Conservation (phyloP, 2,329 filamentous ascomycete species). For the Microdochium nivale region DNA sequence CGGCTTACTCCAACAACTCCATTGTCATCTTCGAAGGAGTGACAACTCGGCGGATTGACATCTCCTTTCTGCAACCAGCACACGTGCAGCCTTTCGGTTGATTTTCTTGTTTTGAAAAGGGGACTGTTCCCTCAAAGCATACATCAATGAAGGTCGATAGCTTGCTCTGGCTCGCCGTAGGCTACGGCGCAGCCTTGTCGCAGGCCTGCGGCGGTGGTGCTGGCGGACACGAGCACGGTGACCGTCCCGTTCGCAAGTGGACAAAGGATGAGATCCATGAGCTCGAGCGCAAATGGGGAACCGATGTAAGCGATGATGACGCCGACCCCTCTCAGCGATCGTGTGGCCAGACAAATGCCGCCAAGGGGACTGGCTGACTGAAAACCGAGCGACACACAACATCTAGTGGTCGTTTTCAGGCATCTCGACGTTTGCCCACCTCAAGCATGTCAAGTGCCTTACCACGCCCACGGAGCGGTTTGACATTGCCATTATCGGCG, state of each 20-base stretch:
- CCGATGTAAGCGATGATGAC: conserved; percentile 37
- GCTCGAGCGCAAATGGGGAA: conserved; percentile 48
- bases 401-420: conserved; percentile 57
- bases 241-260: conserved; percentile 33
- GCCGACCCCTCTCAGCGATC: too few species aligned
- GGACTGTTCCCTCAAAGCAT: not conserved
- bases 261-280: conserved; percentile 41
- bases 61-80: too few species aligned
- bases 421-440: conserved; percentile 67
- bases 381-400: not conserved
- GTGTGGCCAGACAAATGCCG: too few species aligned
- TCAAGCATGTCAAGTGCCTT: conserved; percentile 60
- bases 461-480: conserved; percentile 54
- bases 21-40: too few species aligned
- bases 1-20: too few species aligned
- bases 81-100: too few species aligned
- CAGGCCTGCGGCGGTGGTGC: conserved; percentile 16
- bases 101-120: too few species aligned
- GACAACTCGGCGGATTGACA: too few species aligned
- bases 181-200: conserved; percentile 13
- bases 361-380: not conserved
- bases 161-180: conserved; percentile 15
- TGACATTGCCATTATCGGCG: conserved; percentile 65
- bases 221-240: conserved; percentile 7
- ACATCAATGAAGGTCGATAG: conserved; percentile 11